These are phyloP conservation scores for Pyricularia grisea DNA, from an alignment of 2,329 filamentous ascomycete genomes.

Conservation along the genomic window DNA sequence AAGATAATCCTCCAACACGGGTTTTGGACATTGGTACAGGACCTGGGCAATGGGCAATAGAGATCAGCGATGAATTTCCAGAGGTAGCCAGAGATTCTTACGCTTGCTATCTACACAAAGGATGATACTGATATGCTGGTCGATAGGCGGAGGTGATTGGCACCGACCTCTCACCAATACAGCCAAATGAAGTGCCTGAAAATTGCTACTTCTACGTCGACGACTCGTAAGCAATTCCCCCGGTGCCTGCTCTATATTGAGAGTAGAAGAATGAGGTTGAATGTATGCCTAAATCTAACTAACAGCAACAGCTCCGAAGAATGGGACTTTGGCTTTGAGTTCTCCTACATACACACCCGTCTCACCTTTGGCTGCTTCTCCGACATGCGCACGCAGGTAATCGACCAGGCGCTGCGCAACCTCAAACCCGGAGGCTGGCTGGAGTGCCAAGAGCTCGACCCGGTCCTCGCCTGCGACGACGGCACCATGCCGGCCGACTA, in stretches of 20 bases:
- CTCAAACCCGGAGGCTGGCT: conserved; percentile 44
- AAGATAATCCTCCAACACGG: conserved; percentile 15
- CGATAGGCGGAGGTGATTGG: conserved; percentile 42
- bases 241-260: neutral
- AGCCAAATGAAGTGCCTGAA: conserved; percentile 54
- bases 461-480: conserved; percentile 15
- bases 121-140: neutral
- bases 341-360: conserved; percentile 46
- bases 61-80: conserved; percentile 55
- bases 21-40: conserved; percentile 35
- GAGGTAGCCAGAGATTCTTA: conserved; percentile 11
- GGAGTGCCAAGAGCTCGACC: conserved; percentile 40
- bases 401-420: conserved; percentile 39
- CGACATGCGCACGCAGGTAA: conserved; percentile 36
- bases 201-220: conserved; percentile 71
- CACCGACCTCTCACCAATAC: conserved; percentile 59
- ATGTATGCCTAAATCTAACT: neutral
- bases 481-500: conserved; percentile 12
- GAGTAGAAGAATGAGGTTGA: neutral
- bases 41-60: conserved; percentile 57
- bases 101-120: neutral
- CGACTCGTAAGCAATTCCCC: conserved; percentile 34
- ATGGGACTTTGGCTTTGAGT: conserved; percentile 43
- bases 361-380: conserved; percentile 39
- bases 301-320: conserved; percentile 25